These are phyloP conservation scores for Stachybotrys chartarum DNA, from an alignment of 2,329 filamentous ascomycete genomes.

Conservation along the genomic window DNA sequence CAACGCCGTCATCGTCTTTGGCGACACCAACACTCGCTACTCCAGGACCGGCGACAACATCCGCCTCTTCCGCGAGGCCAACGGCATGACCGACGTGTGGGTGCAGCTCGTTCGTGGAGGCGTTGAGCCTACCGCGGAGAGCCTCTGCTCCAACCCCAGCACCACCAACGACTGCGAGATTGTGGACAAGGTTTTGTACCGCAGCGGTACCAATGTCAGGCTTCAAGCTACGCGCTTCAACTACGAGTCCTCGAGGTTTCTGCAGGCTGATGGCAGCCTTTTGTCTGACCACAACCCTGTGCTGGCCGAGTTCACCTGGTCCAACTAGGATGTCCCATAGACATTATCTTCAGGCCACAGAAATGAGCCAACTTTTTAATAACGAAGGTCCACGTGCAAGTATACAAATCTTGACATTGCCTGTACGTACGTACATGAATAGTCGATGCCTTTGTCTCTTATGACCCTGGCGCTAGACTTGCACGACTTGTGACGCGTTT, in stretches of 20 bases:
- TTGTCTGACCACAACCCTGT: slow-evolving; percentile 61
- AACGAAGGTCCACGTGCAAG: no score
- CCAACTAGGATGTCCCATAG: neutral
- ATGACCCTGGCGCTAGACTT: no score
- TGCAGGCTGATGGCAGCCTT: slow-evolving; percentile 47
- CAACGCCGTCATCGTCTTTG: slow-evolving; percentile 56
- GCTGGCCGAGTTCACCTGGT: slow-evolving; percentile 39
- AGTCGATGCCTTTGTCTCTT: no score
- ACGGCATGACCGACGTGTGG: slow-evolving; percentile 52
- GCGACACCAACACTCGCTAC: slow-evolving; percentile 61
- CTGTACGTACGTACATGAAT: no score
- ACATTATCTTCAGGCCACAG: neutral
- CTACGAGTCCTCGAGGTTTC: slow-evolving; percentile 50
- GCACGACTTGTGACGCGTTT: no score
- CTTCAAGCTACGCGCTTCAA: slow-evolving; percentile 42
- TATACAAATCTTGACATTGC: no score
- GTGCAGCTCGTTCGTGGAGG: slow-evolving; percentile 45
- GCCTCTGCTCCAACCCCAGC: slow-evolving; percentile 49
- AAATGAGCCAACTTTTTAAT: neutral
- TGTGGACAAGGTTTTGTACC: slow-evolving; percentile 61
- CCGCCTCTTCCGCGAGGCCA: slow-evolving; percentile 39
- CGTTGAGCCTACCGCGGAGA: slow-evolving; percentile 34
- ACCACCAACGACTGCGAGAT: slow-evolving; percentile 50
- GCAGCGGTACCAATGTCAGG: slow-evolving; percentile 36
- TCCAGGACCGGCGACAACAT: slow-evolving; percentile 35